phyloP scores from a whole-genome alignment of 306 rosid genomes.

The Vigna hirtella region DNA sequence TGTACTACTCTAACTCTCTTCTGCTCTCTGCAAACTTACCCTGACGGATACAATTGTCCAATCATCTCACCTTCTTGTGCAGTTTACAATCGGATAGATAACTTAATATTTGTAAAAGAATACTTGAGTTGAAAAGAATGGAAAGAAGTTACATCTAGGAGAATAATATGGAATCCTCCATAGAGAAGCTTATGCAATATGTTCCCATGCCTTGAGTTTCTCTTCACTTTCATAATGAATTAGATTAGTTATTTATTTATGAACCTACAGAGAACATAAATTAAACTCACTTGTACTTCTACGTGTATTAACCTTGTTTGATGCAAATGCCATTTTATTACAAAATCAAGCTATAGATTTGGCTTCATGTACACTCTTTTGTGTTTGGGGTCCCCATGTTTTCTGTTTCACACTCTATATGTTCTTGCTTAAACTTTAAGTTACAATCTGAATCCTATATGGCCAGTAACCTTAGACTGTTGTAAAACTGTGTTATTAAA shows the following conservation, averaged over 20 bases:
- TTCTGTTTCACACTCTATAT: conserved; percentile 17
- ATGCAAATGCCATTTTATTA: background rate
- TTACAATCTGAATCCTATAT: conserved; percentile 26
- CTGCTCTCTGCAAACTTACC: conserved; percentile 10
- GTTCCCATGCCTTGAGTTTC: conserved; percentile 3
- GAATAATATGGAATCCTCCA: background rate
- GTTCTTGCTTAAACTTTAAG: conserved; percentile 10
- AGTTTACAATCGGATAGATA: conserved; percentile 14
- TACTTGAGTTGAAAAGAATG: background rate
- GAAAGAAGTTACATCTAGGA: too few relatives aligned
- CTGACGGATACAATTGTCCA: background rate
- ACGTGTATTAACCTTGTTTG: background rate
- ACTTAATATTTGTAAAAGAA: background rate
- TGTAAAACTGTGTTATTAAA: conserved; percentile 43
- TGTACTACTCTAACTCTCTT: conserved; percentile 14
- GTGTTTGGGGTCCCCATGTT: background rate
- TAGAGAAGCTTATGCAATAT: conserved; percentile 21
- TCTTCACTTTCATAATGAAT: background rate
- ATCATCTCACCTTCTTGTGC: conserved; percentile 12
- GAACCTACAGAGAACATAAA: conserved; percentile 15
- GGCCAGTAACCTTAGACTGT: conserved; percentile 21
- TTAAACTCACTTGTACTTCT: background rate
- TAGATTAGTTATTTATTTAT: conserved; percentile 8
- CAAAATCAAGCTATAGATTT: background rate
- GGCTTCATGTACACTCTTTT: conserved; percentile 15